Base-by-base conservation (phyloP, 176 grass and related monocot species). In the Oryza brachyantha region DNA sequence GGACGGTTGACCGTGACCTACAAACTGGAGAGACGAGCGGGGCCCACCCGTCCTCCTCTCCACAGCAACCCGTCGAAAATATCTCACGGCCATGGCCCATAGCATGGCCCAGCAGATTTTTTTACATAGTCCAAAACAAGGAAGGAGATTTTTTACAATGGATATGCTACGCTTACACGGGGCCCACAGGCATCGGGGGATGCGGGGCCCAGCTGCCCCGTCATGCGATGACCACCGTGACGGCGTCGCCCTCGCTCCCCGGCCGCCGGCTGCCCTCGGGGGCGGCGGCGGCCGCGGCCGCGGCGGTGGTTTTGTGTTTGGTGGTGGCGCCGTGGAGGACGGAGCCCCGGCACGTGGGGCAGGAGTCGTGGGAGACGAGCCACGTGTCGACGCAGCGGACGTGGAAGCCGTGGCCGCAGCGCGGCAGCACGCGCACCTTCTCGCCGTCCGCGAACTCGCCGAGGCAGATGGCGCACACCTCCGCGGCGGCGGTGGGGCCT, bases 381-480 rank as follows among this genome's bases (percentile, higher is more conserved):
- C 94, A 97, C 27, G 72, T 91, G 90, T 97, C 94, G 79, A 97
- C 85, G 86, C 94, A 97, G 29, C 84, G 70, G 68, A 89, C 84
- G 84, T 97, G 94, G 76, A 89, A 97, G 32, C 86, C 87, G 85
- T 97, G 94, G 70, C 66, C 83, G 84, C 94, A 97, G 62, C 79
- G 81, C 63, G 94, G 94, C 41, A 97, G 84, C 40, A 97, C 91
- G 58, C 94, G 84, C 76, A 88, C 85, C 84, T 89, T 91, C 71
- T 97, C 88, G 75, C 88, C 88, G 82, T 93, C 94, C 41, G 86
- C 78, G 89, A 91, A 97, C 78, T 97, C 91, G 38, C 85, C 88
- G 58, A 97, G 90, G 87, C 94, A 97, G 80, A 97, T 97, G n/a
- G 88, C 88, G 84, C 94, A 97, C 3, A 89, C 82, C 52, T 97